Percentiles rank a stretch among this genome's conserved stretches.
phyloP scores from a whole-genome alignment of 352 stramenopile species.

The Phytophthora citricola region DNA sequence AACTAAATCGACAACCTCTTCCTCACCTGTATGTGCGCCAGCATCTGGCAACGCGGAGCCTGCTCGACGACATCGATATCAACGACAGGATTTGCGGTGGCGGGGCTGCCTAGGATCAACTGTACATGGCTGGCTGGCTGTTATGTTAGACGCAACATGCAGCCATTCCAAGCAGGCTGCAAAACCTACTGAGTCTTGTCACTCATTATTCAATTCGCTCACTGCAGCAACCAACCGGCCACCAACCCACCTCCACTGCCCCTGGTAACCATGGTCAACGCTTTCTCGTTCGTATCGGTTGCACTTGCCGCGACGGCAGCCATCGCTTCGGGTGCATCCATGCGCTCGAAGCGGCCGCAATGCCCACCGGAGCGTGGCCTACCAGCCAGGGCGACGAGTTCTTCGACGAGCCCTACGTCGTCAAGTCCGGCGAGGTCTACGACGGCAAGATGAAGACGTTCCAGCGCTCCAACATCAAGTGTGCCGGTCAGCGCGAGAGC shows the following conservation, averaged over 20 bases:
- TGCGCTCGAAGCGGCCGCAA: constrained; percentile 29
- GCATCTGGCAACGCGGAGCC: constrained; percentile 25
- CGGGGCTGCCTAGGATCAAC: background rate
- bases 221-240: constrained; percentile 8
- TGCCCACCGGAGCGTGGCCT: constrained; percentile 29
- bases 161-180: constrained; percentile 6
- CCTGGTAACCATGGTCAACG: constrained; percentile 34
- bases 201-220: constrained; percentile 26
- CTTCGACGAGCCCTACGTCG: constrained; percentile 37
- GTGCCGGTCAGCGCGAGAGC: constrained; percentile 45
- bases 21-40: background rate
- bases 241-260: constrained; percentile 2
- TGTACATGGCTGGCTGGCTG: background rate
- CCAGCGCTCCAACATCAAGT: constrained; percentile 46
- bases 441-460: constrained; percentile 37
- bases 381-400: constrained; percentile 30
- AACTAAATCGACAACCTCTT: background rate
- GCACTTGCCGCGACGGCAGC: constrained; percentile 15
- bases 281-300: constrained; percentile 16
- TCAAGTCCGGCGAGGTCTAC: constrained; percentile 43
- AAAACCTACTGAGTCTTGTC: background rate
- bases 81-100: constrained; percentile 32
- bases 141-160: constrained; percentile 11
- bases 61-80: constrained; percentile 14
- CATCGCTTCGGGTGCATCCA: constrained; percentile 26